Base-by-base conservation (phyloP, 2,329 filamentous ascomycete genomes). In the Aureobasidium musti region DNA sequence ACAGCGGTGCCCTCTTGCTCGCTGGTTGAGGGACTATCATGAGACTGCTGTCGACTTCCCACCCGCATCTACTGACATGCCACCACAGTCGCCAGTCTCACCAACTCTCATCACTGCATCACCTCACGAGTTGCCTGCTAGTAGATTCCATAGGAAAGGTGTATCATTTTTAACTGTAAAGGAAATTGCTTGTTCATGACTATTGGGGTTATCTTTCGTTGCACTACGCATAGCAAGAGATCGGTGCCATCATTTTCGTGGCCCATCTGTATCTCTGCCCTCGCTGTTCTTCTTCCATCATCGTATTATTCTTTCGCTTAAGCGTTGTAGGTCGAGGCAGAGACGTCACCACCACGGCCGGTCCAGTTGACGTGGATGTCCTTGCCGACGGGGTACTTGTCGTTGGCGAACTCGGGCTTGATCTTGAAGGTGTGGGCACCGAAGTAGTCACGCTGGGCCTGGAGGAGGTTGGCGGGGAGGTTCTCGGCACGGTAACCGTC, bases 361-460 rank as follows among this genome's bases (percentile, higher is more conserved):
- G 95, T 99, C 95, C 95, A 99, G 91, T 99, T 99, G 81, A 98
- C 92, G 87, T 99, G 95, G 78, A 94, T 95, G 80, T 98, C 88
- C 83, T 92, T 83, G 80, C 89, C 92, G 74, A 85, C 87, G 72
- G 89, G 89, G 84, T 96, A 96, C 82, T 92, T 77, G 63, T 76
- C 73, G 73, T 69, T 83, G 71, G 81, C 81, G 72, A 71, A 78
- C 74, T 83, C 80, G 52, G 81, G 81, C 81, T 83, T 83, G 78
- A 83, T 79, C 72, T 79, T 77, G 81, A 83, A 83, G 63, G 82
- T 83, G 77, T 83, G 82, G 59, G 82, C 82, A 73, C 95, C 95
- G 78, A 99, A 99, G 91, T 98, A 99, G 81, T 99, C 95, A 85
- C 95, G 91, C 87, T 99, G 95, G 67, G 94, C 95, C 85, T 99